Percentiles rank a stretch among this genome's conserved stretches.
These are phyloP conservation scores for Aspergillus vadensis DNA, from an alignment of 2,329 filamentous ascomycete species.

Conservation along the genomic window DNA sequence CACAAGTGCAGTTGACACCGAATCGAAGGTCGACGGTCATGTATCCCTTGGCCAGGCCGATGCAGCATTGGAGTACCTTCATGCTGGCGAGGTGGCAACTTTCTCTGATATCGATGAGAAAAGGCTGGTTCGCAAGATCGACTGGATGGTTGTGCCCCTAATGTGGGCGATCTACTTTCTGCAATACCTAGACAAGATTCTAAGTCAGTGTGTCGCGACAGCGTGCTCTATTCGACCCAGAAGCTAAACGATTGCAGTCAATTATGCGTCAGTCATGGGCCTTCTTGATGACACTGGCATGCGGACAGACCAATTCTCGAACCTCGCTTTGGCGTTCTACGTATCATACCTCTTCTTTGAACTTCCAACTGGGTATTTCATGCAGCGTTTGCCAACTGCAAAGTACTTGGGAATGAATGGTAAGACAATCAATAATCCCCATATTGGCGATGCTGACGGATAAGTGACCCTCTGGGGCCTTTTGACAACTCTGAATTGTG, in stretches of 20 bases:
- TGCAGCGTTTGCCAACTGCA: constrained; percentile 56
- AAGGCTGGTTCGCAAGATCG: constrained; percentile 38
- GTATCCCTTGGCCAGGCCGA: constrained; percentile 32
- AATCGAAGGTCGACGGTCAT: constrained; percentile 21
- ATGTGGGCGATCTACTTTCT: constrained; percentile 59
- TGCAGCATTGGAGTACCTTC: constrained; percentile 41
- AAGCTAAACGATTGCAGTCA: constrained; percentile 46
- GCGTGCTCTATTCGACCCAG: constrained; percentile 52
- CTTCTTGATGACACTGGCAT: constrained; percentile 57
- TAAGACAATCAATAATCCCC: constrained; percentile 32
- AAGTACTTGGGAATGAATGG: constrained; percentile 54
- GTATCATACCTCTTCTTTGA: constrained; percentile 61
- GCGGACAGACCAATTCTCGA: constrained; percentile 60
- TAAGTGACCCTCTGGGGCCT: constrained; percentile 48
- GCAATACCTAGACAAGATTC: constrained; percentile 63
- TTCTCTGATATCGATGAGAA: constrained; percentile 34
- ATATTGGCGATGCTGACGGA: constrained; percentile 4
- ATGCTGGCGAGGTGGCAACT: constrained; percentile 27
- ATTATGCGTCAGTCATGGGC: constrained; percentile 62
- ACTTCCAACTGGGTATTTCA: constrained; percentile 58
- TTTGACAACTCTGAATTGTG: constrained; percentile 52
- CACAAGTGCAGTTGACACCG: constrained; percentile 14
- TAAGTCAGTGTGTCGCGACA: constrained; percentile 46
- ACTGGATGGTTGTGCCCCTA: constrained; percentile 52
- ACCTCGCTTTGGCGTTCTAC: constrained; percentile 61